These are phyloP conservation scores for Cladosporium phlei DNA, from an alignment of 2,329 filamentous ascomycete genomes.

Conservation along the genomic window DNA sequence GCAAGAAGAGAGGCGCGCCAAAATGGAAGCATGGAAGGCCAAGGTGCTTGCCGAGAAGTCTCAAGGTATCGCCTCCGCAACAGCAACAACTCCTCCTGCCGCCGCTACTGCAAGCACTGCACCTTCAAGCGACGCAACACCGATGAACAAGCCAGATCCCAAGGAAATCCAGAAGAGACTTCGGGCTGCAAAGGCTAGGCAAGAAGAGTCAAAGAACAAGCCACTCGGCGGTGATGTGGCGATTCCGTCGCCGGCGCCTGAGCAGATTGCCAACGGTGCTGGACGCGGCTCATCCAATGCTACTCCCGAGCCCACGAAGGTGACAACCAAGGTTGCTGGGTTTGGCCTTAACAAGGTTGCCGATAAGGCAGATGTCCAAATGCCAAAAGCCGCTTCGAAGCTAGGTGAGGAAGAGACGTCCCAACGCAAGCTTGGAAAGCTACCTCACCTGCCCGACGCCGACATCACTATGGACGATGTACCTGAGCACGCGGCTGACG, in stretches of 20 bases:
- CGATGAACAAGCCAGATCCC: slow-evolving; percentile 77
- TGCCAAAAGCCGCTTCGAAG: slow-evolving; percentile 67
- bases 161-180: slow-evolving; percentile 81
- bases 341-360: slow-evolving; percentile 74
- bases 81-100: slow-evolving; percentile 19
- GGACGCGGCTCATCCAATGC: slow-evolving; percentile 19
- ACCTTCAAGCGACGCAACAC: slow-evolving; percentile 52
- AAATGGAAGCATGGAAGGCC: slow-evolving; percentile 87
- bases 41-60: slow-evolving; percentile 62
- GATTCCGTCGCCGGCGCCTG: slow-evolving; percentile 35
- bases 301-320: slow-evolving; percentile 39
- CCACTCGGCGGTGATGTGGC: slow-evolving; percentile 52
- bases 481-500: slow-evolving; percentile 49
- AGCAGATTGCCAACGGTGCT: slow-evolving; percentile 17
- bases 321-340: slow-evolving; percentile 62
- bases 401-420: slow-evolving; percentile 85
- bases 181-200: slow-evolving; percentile 50
- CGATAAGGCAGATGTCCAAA: slow-evolving; percentile 52
- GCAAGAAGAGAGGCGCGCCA: slow-evolving; percentile 63
- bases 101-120: slow-evolving; percentile 15
- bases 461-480: slow-evolving; percentile 38
- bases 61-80: slow-evolving; percentile 17
- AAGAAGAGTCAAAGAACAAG: slow-evolving; percentile 37
- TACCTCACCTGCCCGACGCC: slow-evolving; percentile 68
- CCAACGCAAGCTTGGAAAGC: slow-evolving; percentile 82